Evolutionary conservation across 352 stramenopile species (phyloP), one percentile per base, ranked within the genome.

Genomic region (Globisporangium recalcitrans): DNA sequence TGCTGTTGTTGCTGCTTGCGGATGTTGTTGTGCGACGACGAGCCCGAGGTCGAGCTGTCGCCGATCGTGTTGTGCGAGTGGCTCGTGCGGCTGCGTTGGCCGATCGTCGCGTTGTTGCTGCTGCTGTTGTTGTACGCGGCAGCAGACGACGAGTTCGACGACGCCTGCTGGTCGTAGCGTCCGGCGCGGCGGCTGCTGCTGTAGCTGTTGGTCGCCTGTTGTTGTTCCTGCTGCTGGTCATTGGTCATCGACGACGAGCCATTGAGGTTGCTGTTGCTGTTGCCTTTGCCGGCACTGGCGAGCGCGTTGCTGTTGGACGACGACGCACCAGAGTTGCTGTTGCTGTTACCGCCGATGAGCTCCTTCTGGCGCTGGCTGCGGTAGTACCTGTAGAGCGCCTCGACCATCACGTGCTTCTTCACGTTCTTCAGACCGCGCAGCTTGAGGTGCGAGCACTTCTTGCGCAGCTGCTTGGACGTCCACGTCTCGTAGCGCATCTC

Each of bases 341-440:
- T 38, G 32, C 10, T 38, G 32, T 38, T 38, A 11, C 51, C 31
- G 2, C 26, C 49, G 1, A 63, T 67, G n/a, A 73, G 69, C 21
- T 86, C 70, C 69, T 85, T 78, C 1, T 82, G 71, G 13, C 75
- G 76, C 57, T 86, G 77, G 47, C 78, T 89, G 27, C 80, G 77
- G 68, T 91, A 88, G 54, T 88, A 91, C 7, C 82, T 78, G 53
- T 91, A 91, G 22, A 91, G 44, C 34, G 82, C 82, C 53, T 91
- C 82, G 29, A 91, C 82, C 82, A 91, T 91, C 67, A 91, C 82
- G 64, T 91, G 82, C 69, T 91, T 91, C 69, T 91, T 91, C 22
- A 91, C 82, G 62, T 91, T 91, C 72, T 91, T 91, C 29, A 91
- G 71, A 0, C 82, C 82, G 32, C 82, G 82, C 29, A 91, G 75